These are phyloP conservation scores for Spizellomyces punctatus DNA, from an alignment of 192 early-diverging fungal genomes.

Conservation along the genomic window DNA sequence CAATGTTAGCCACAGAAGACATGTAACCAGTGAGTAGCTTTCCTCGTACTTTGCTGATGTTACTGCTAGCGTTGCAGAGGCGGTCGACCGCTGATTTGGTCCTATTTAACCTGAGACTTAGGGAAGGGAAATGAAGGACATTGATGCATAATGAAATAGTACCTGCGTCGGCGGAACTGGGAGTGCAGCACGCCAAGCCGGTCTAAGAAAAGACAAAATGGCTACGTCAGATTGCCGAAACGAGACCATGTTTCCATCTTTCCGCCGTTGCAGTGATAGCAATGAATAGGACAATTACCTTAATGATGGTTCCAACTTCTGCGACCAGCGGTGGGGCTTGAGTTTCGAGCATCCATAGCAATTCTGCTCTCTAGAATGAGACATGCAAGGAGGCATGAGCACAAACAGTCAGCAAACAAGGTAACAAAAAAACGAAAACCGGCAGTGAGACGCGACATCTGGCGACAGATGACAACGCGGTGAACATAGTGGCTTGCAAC, in stretches of 20 bases:
- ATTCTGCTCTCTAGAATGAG: constrained; percentile 6
- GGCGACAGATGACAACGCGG: no score
- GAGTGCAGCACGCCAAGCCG: constrained; percentile 13
- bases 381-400: no score
- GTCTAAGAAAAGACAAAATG: constrained; percentile 8
- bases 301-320: constrained; percentile 24
- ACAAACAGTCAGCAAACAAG: no score
- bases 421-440: no score
- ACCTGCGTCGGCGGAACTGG: constrained; percentile 7
- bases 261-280: background rate
- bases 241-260: background rate
- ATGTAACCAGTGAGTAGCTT: background rate
- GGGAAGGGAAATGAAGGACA: no score
- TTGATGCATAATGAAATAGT: background rate
- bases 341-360: constrained; percentile 29
- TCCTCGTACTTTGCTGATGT: constrained; percentile 32
- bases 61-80: constrained; percentile 30
- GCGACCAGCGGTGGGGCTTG: constrained; percentile 17
- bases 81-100: constrained; percentile 1
- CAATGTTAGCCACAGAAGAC: background rate
- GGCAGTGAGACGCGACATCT: no score
- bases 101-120: no score
- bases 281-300: constrained; percentile 11
- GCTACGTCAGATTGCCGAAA: background rate
- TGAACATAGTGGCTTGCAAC: no score